These are phyloP conservation scores for Hanseniaspora guilliermondii DNA, from an alignment of 805 yeast genomes.

Conservation along the genomic window DNA sequence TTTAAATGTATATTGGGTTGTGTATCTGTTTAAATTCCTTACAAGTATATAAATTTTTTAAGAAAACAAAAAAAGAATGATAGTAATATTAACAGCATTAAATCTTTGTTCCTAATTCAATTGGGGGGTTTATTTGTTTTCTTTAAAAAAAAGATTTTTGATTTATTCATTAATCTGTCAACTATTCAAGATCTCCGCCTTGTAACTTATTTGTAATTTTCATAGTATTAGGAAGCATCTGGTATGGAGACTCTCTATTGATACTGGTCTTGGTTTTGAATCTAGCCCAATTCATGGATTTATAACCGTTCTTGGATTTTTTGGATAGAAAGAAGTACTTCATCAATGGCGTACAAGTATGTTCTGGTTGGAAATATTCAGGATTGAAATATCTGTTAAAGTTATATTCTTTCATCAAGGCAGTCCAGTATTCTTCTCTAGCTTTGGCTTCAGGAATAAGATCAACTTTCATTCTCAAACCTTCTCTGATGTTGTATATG, in stretches of 20 bases:
- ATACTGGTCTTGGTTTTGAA: constrained; percentile 11
- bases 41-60: not conserved
- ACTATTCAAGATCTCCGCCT: not conserved
- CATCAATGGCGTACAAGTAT: not conserved
- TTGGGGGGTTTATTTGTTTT: too few relatives aligned
- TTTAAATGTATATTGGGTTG: not conserved
- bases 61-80: not conserved
- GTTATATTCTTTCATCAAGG: constrained; percentile 2
- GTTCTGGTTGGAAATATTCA: constrained; percentile 7
- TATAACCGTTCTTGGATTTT: constrained; percentile 4
- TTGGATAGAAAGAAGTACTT: constrained; percentile 7
- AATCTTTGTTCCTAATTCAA: not conserved
- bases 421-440: not conserved
- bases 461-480: constrained; percentile 34
- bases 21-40: not conserved
- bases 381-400: constrained; percentile 2
- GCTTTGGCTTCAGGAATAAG: not conserved
- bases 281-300: constrained; percentile 11
- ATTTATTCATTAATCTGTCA: not conserved
- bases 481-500: constrained; percentile 40
- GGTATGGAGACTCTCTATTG: constrained; percentile 11
- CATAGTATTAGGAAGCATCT: not conserved
- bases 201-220: not conserved
- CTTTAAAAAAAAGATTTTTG: not conserved
- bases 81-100: not conserved